Conservation (phyloP, 1,139 yeast species). For the Scheffersomyces cryptocercus region DNA sequence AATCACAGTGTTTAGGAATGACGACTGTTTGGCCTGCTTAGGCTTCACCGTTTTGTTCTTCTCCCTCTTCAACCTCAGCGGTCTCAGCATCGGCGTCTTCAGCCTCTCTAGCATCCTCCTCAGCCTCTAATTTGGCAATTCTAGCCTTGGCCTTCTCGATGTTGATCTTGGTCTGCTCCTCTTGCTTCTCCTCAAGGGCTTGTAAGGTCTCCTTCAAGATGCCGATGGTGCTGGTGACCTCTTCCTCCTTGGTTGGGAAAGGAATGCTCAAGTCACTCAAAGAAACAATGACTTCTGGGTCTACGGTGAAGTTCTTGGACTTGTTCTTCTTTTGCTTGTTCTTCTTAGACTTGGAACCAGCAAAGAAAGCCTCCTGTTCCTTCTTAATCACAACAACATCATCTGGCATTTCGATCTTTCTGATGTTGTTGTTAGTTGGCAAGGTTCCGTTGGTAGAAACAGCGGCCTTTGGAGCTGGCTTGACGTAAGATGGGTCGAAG, state of each 20-base stretch:
- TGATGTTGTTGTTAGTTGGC: slow-evolving; percentile 32
- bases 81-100: slow-evolving; percentile 22
- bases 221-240: slow-evolving; percentile 64
- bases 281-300: slow-evolving; percentile 77
- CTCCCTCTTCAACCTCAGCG: slow-evolving; percentile 15
- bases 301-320: slow-evolving; percentile 61
- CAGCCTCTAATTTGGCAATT: slow-evolving; percentile 62
- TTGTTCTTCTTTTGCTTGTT: slow-evolving; percentile 46
- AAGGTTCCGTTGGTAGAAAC: slow-evolving; percentile 25
- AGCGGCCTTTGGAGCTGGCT: slow-evolving; percentile 48
- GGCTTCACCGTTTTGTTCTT: slow-evolving; percentile 2
- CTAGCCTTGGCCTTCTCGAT: slow-evolving; percentile 75
- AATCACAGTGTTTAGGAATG: no score
- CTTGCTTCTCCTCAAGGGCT: slow-evolving; percentile 73
- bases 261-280: slow-evolving; percentile 76
- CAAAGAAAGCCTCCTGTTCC: slow-evolving; percentile 61
- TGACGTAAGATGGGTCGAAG: slow-evolving; percentile 79
- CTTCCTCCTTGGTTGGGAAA: slow-evolving; percentile 79
- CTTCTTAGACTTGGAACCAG: slow-evolving; percentile 46
- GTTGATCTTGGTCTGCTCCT: slow-evolving; percentile 76
- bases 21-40: not conserved
- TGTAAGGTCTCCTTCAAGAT: slow-evolving; percentile 74
- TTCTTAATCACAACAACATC: slow-evolving; percentile 66
- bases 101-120: slow-evolving; percentile 32
- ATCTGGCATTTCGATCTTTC: slow-evolving; percentile 60